Evolutionary conservation across 1,284 basidiomycete species (phyloP).

Genomic region (Hymenochaete sp.): DNA sequence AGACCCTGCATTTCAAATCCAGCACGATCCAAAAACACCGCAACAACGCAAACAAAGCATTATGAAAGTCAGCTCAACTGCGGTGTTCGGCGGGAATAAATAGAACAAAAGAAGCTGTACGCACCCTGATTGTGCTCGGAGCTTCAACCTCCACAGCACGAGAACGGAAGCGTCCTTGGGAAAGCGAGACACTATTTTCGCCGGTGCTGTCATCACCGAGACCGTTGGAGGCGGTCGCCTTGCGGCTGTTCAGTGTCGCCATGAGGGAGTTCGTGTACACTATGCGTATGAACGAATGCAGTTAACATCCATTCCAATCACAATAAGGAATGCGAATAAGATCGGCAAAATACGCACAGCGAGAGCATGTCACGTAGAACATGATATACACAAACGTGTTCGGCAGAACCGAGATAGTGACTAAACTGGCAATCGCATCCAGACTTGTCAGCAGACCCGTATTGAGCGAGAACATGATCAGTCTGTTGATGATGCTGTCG

Average conservation of each 20-base stretch:
- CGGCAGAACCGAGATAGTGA: constrained; percentile 4
- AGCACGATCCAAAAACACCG: background rate
- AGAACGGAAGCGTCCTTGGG: constrained; percentile 9
- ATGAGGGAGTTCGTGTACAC: constrained; percentile 17
- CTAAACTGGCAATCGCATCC: constrained; percentile 8
- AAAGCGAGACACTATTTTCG: constrained; percentile 8
- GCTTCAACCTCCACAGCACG: constrained; percentile 13
- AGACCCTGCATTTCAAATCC: background rate
- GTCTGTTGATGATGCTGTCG: constrained; percentile 16
- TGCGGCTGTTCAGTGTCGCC: constrained; percentile 16
- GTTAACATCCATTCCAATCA: background rate
- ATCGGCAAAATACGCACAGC: constrained; percentile 1
- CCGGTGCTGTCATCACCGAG: constrained; percentile 11
- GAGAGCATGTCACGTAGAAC: constrained; percentile 5
- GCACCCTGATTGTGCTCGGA: constrained; percentile 2
- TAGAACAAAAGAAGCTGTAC: background rate
- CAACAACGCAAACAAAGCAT: background rate
- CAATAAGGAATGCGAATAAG: background rate
- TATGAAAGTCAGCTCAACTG: background rate
- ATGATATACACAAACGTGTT: constrained; percentile 12
- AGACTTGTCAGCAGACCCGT: constrained; percentile 16
- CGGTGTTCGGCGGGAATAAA: background rate
- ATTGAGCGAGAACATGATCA: constrained; percentile 17
- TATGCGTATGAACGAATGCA: background rate
- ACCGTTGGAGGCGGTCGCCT: constrained; percentile 1